Evolutionary conservation across 176 grass and related monocot species (phyloP).

Genomic region (Eleusine indica): DNA sequence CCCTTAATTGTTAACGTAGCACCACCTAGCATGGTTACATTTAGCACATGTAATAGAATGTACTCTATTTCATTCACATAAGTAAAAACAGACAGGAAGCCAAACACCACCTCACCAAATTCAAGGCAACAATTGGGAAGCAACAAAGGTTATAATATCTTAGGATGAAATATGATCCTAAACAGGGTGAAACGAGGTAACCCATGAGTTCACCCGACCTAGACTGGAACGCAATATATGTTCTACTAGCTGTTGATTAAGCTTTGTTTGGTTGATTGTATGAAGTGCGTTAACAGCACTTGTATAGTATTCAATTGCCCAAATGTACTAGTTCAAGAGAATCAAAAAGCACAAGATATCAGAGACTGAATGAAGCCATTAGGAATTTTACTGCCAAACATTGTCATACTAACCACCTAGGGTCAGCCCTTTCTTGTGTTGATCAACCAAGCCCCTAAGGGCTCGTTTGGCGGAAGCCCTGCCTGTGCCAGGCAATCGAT

Average conservation of each 20-base stretch:
- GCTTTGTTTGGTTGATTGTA: constrained; percentile 1
- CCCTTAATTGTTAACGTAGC: neutral
- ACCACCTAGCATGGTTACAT: neutral
- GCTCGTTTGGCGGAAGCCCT: no score
- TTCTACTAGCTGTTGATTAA: neutral
- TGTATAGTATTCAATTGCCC: neutral
- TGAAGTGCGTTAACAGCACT: neutral
- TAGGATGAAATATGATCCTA: constrained; percentile 13
- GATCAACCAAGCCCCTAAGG: neutral
- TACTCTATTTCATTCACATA: neutral
- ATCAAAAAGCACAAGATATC: neutral
- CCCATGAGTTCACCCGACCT: no score
- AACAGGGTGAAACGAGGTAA: no score
- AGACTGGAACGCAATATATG: neutral
- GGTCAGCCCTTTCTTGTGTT: neutral
- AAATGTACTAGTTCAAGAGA: neutral
- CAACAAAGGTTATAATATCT: neutral
- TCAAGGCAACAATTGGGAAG: neutral
- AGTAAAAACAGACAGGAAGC: neutral
- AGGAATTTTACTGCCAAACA: neutral
- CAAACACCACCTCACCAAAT: neutral
- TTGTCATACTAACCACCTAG: neutral
- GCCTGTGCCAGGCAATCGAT: no score
- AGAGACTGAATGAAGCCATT: constrained; percentile 3
- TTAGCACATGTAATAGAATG: neutral